These are phyloP conservation scores for Rhodocollybia butyracea DNA, from an alignment of 768 basidiomycete genomes.

Conservation along the genomic window DNA sequence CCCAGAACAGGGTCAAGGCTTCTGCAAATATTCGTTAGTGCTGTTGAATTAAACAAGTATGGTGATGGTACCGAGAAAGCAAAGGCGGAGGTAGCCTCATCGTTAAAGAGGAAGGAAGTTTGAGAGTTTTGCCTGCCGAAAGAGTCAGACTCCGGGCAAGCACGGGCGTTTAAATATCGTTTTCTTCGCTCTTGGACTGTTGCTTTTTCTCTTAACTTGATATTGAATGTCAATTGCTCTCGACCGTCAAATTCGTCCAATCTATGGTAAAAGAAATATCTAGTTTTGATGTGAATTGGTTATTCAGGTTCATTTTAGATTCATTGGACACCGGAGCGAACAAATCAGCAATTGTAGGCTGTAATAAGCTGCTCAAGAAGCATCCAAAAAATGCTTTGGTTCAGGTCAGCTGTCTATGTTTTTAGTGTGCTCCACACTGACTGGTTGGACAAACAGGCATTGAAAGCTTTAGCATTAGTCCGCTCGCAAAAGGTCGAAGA, in stretches of 20 bases:
- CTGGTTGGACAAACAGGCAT: constrained; percentile 47
- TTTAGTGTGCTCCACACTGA: constrained; percentile 13
- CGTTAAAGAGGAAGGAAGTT: not conserved
- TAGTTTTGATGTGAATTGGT: constrained; percentile 2
- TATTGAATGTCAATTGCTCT: constrained; percentile 57
- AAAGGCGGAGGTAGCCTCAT: constrained; percentile 44
- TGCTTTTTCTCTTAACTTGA: constrained; percentile 5
- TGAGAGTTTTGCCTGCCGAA: not conserved
- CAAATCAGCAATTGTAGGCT: constrained; percentile 80
- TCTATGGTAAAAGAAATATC: constrained; percentile 56
- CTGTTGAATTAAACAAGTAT: constrained; percentile 6
- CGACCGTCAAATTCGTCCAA: constrained; percentile 81
- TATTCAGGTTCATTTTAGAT: constrained; percentile 42
- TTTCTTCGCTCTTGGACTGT: too few relatives aligned
- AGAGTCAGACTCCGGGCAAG: too few relatives aligned
- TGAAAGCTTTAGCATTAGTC: constrained; percentile 82
- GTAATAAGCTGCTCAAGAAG: constrained; percentile 88
- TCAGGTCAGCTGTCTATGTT: constrained; percentile 44
- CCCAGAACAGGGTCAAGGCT: constrained; percentile 71
- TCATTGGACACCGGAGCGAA: constrained; percentile 83
- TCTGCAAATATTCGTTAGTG: constrained; percentile 29
- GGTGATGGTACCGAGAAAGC: constrained; percentile 44
- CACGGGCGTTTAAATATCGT: too few relatives aligned
- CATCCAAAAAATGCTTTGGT: constrained; percentile 69
- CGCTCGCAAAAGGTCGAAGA: constrained; percentile 87